Evolutionary conservation across 2,329 filamentous ascomycete species (phyloP), one percentile per base, ranked within the genome.

Genomic region (Epichloe baconii): DNA sequence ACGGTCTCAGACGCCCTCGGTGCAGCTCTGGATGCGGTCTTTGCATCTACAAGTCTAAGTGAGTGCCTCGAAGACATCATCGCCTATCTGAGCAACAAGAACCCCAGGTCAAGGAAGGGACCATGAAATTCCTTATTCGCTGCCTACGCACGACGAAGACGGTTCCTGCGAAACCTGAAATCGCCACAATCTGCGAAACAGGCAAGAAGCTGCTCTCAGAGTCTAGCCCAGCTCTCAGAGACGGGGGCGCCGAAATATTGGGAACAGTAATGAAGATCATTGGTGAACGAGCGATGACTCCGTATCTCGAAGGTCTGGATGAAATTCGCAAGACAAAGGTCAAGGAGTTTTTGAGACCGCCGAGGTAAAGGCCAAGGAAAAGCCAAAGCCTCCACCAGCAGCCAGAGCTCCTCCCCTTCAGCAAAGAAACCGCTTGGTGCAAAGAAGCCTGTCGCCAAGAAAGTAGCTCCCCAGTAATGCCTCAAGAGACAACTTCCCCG

Each of bases 241-340:
- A 91, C 47, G 89, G 88, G 34, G 93, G 90, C 65, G 90, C 90
- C 14, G 93, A 98, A 66, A 83, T 93, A 36, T 73, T 98, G 3
- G 93, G 94, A 56, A 95, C 90, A 0, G 68, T 98, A 47, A 97
- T 96, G 93, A 98, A 97, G 71, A 97, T 98, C 51, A 87, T 97
- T 71, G 91, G 93, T 42, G 94, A 98, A 67, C 82, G 93, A 52
- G 87, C 87, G 49, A 98, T 98, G 93, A 88, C 86, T 43, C 85
- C 88, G 8, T 86, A 95, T 64, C 71, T 98, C 15, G 91, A 96
- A 56, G 88, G 88, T 3, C 74, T 98, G 3, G 93, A 98, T 63
- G 93, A 98, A 23, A 97, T 97, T 58, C 81, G 90, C 54, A 97
- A 95, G 71, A 86, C 77, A 55, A 98, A 96, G 68, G 86, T 97